Evolutionary conservation across 2,329 filamentous ascomycete genomes (phyloP).

Genomic region (Rhinocladiella similis): DNA sequence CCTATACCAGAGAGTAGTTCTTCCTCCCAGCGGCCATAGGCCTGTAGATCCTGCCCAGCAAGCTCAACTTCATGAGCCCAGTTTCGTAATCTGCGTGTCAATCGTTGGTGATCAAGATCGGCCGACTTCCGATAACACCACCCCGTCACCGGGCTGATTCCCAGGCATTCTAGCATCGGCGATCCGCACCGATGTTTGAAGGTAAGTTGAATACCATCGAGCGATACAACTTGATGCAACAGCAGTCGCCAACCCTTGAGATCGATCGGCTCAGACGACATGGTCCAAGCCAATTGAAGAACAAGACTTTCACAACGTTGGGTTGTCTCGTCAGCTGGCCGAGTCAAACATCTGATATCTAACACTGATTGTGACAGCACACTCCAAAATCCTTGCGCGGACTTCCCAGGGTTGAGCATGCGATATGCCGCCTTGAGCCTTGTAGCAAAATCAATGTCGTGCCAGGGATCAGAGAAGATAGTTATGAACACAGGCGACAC

Average conservation of each 20-base stretch:
- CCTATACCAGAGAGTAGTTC: neutral
- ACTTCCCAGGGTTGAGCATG: neutral
- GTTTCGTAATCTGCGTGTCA: conserved; percentile 6
- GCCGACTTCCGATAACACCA: neutral
- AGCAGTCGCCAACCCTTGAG: neutral
- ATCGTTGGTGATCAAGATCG: neutral
- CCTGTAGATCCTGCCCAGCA: conserved; percentile 9
- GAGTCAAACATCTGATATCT: neutral
- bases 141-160: neutral
- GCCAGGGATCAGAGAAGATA: neutral
- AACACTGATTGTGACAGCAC: neutral
- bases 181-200: conserved; percentile 2
- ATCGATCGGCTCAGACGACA: neutral
- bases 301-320: neutral
- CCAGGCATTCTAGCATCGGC: conserved; percentile 4
- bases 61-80: conserved; percentile 6
- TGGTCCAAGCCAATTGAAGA: neutral
- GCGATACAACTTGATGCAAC: neutral
- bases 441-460: neutral
- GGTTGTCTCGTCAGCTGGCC: neutral
- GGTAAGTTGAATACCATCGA: neutral
- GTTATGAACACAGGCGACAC: neutral
- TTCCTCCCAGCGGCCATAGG: conserved; percentile 7
- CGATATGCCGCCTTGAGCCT: neutral
- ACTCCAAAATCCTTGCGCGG: neutral